phyloP scores from a whole-genome alignment of 768 basidiomycete genomes.

The Mycena vitilis region DNA sequence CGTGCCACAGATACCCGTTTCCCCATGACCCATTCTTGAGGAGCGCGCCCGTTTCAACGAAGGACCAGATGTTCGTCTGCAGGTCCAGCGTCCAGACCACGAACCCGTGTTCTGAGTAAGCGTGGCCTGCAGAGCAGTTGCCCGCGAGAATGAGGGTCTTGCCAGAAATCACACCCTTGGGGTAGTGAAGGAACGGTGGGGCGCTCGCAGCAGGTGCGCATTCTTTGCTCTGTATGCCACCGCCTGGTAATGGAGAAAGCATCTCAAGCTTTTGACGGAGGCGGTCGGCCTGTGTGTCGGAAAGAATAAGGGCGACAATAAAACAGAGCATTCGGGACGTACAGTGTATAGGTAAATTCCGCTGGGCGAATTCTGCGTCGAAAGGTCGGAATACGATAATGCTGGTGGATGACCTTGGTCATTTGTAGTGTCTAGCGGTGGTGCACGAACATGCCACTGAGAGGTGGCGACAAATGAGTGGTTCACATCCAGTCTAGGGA shows the following conservation, averaged over 20 bases:
- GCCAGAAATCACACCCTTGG: constrained; percentile 32
- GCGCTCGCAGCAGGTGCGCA: not conserved
- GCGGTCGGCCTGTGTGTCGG: not conserved
- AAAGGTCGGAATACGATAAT: constrained; percentile 27
- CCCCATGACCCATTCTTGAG: constrained; percentile 31
- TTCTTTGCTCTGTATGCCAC: not conserved
- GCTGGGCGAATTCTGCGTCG: constrained; percentile 7
- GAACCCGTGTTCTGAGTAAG: constrained; percentile 8
- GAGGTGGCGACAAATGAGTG: constrained; percentile 19
- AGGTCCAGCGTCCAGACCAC: constrained; percentile 34
- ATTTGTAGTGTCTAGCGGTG: not conserved
- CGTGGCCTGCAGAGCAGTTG: constrained; percentile 6
- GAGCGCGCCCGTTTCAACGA: constrained; percentile 22
- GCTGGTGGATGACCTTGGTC: not conserved
- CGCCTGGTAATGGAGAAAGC: constrained; percentile 12
- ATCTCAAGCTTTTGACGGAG: constrained; percentile 17
- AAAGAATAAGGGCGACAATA: not conserved
- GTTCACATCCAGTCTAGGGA: not conserved
- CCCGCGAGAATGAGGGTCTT: constrained; percentile 33
- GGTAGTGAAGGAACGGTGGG: constrained; percentile 24
- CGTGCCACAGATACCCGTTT: constrained; percentile 22
- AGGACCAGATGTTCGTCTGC: constrained; percentile 15
- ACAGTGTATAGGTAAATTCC: constrained; percentile 32
- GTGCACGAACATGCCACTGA: constrained; percentile 25
- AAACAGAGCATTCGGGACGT: not conserved